A percentile compares a stretch with the other conserved stretches of the same genome.
Evolutionary conservation across 345 rosid species (phyloP).

Genomic region (Lumnitzera littorea): DNA sequence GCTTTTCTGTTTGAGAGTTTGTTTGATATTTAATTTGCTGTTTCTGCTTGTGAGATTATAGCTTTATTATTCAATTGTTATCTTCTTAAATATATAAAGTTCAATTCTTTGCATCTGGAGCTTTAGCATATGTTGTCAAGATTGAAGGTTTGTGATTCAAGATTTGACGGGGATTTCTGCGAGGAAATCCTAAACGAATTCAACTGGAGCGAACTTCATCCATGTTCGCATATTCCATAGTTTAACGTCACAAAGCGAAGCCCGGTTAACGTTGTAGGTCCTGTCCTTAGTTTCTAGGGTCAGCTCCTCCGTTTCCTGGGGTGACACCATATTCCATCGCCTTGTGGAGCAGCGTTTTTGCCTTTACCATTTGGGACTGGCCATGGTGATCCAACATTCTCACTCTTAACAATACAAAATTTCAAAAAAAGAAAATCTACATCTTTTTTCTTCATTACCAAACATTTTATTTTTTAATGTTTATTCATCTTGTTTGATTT

Average conservation of each 20-base stretch:
- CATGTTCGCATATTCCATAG: conserved; percentile 33
- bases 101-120: no score
- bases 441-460: no score
- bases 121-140: neutral
- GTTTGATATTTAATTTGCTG: no score
- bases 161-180: conserved; percentile 29
- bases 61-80: no score
- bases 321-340: conserved; percentile 16
- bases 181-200: conserved; percentile 14
- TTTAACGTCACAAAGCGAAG: conserved; percentile 19
- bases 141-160: neutral
- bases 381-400: conserved; percentile 8
- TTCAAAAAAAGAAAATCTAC: no score
- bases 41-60: no score
- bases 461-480: neutral
- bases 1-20: no score
- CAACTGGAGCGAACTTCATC: conserved; percentile 14
- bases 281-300: conserved; percentile 1
- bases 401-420: no score
- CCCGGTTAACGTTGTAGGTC: conserved; percentile 20
- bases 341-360: conserved; percentile 17
- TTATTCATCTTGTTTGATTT: conserved; percentile 16
- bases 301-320: conserved; percentile 21
- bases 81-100: no score
- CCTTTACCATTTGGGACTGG: conserved; percentile 21